A percentile compares a stretch with the other conserved stretches of the same genome.
Evolutionary conservation across 306 rosid genomes (phyloP).

Genomic region (Sophora flavescens): DNA sequence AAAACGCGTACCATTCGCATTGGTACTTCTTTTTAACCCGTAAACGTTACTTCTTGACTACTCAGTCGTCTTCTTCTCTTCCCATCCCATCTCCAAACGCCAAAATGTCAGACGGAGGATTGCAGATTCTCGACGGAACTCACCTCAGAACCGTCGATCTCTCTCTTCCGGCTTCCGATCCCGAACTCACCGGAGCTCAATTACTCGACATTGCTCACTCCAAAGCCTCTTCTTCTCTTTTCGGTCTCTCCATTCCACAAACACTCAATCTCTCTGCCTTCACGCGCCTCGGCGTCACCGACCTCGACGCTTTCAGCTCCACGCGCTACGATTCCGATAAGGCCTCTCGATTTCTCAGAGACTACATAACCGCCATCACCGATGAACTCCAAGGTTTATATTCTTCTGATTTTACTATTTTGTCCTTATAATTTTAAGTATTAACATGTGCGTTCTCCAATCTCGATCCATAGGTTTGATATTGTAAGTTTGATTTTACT

Average conservation of each 20-base stretch:
- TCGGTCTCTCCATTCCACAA: conserved; percentile 69
- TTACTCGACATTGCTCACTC: conserved; percentile 74
- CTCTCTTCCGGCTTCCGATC: conserved; percentile 51
- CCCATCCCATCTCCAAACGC: too few species aligned
- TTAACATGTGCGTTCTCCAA: conserved; percentile 15
- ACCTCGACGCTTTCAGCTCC: conserved; percentile 46
- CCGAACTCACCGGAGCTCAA: conserved; percentile 62
- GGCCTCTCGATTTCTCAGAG: conserved; percentile 58
- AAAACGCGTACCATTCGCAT: neutral
- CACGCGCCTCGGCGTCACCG: conserved; percentile 51
- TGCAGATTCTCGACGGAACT: conserved; percentile 77
- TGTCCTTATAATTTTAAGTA: neutral
- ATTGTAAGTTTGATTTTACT: too few species aligned
- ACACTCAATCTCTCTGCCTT: conserved; percentile 66
- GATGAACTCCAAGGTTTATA: conserved; percentile 74
- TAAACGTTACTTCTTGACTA: too few species aligned
- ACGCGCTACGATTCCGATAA: conserved; percentile 49
- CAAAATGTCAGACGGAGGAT: conserved; percentile 75
- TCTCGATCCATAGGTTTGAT: conserved; percentile 34
- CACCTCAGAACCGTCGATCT: conserved; percentile 61
- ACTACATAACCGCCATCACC: conserved; percentile 81
- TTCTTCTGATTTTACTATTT: neutral
- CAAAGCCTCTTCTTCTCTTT: conserved; percentile 60
- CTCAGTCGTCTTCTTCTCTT: neutral
- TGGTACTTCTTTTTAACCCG: too few species aligned